Conservation (phyloP, 257 asterid species). For the Paulownia fortunei region DNA sequence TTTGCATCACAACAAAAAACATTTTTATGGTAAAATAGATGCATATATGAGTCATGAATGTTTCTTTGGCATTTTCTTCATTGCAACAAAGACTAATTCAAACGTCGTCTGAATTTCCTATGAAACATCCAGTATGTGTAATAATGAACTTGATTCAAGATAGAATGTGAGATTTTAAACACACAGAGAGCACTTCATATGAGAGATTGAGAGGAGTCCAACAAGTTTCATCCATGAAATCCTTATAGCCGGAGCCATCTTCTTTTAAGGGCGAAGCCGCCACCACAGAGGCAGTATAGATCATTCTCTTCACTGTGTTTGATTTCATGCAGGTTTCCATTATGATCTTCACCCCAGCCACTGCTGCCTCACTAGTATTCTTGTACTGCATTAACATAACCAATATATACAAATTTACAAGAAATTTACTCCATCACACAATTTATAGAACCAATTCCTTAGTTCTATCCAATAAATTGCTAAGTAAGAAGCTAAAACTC, state of each 20-base stretch:
- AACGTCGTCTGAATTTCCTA: too few species aligned
- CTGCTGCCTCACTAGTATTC: conserved; percentile 55
- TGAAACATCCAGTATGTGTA: neutral
- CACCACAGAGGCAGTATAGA: conserved; percentile 57
- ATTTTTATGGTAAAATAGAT: neutral
- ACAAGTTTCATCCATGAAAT: conserved; percentile 60
- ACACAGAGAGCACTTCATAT: conserved; percentile 21
- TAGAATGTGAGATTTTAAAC: neutral
- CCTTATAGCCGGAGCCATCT: conserved; percentile 49
- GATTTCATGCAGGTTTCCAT: conserved; percentile 42
- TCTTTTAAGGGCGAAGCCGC: conserved; percentile 53
- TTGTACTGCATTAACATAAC: conserved; percentile 45
- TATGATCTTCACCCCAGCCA: conserved; percentile 47
- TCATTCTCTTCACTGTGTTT: conserved; percentile 45
- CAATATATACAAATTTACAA: too few species aligned
- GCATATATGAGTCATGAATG: neutral
- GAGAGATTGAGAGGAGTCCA: conserved; percentile 63
- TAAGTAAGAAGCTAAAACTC: neutral
- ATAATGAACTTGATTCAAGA: neutral
- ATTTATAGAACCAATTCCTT: neutral
- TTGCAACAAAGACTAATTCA: too few species aligned
- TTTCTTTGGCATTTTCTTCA: too few species aligned
- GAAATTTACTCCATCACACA: too few species aligned
- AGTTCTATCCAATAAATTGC: neutral
- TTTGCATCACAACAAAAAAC: neutral